Evolutionary conservation across 2,329 filamentous ascomycete species (phyloP).

Genomic region (Colletotrichum tropicicola): DNA sequence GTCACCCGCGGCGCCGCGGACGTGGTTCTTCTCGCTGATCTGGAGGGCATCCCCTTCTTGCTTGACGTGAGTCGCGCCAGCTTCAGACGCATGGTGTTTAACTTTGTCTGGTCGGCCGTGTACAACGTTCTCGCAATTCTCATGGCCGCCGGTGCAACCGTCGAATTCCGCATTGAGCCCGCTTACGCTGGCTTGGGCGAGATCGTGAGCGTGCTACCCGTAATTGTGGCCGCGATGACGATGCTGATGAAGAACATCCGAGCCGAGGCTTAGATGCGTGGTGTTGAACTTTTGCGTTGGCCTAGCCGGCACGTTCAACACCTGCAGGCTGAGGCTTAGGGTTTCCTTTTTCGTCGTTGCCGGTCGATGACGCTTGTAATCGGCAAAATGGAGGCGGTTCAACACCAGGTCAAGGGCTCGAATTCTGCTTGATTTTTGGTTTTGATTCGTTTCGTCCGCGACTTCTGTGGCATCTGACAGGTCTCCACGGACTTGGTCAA

Average conservation of each 20-base stretch:
- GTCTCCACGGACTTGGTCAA: neutral
- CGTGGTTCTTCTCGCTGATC: conserved; percentile 62
- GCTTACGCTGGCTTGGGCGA: conserved; percentile 69
- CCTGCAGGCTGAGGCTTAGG: neutral
- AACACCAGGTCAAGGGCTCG: conserved; percentile 7
- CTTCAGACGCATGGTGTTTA: conserved; percentile 60
- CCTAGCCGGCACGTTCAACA: conserved; percentile 17
- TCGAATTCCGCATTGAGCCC: conserved; percentile 58
- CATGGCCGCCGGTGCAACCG: conserved; percentile 66
- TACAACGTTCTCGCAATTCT: conserved; percentile 72
- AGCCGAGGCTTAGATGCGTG: neutral
- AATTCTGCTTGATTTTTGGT: neutral
- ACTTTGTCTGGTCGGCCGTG: conserved; percentile 68
- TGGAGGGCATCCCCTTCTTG: conserved; percentile 59
- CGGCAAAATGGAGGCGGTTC: neutral
- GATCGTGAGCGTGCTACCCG: conserved; percentile 71
- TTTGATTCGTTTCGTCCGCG: neutral
- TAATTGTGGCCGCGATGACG: conserved; percentile 51
- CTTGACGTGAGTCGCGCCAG: conserved; percentile 54
- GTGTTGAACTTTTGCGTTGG: neutral
- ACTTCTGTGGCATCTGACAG: neutral
- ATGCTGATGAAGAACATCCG: conserved; percentile 36
- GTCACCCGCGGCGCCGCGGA: conserved; percentile 65
- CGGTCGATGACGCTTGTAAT: neutral
- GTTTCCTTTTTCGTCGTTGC: neutral